These are phyloP conservation scores for Cystobasidium onofrii DNA, from an alignment of 768 basidiomycete species.

Conservation along the genomic window DNA sequence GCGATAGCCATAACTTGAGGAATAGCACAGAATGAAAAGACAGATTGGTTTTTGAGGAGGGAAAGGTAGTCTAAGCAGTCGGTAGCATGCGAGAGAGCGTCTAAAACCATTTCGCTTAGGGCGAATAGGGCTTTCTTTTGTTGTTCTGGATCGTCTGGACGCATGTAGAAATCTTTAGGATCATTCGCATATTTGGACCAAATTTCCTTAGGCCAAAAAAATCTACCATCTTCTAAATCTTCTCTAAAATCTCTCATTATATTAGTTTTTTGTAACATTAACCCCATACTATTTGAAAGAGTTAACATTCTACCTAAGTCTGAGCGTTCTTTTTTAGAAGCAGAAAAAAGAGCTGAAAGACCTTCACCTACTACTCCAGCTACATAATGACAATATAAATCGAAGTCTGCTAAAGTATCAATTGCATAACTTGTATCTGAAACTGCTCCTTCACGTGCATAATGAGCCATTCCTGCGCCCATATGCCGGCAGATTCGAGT, in stretches of 20 bases:
- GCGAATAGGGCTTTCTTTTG: conserved; percentile 65
- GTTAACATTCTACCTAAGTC: conserved; percentile 73
- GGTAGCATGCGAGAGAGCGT: conserved; percentile 71
- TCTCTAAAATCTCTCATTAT: conserved; percentile 93
- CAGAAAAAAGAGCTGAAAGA: conserved; percentile 75
- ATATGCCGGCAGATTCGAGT: conserved; percentile 75
- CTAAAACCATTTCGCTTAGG: conserved; percentile 78
- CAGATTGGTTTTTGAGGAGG: conserved; percentile 75
- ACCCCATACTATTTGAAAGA: conserved; percentile 87
- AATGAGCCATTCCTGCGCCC: conserved; percentile 93
- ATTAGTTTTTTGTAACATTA: conserved; percentile 93
- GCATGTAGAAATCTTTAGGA: conserved; percentile 51
- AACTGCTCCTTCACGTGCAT: conserved; percentile 66
- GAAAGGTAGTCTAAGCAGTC: conserved; percentile 84
- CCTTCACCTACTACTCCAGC: conserved; percentile 97
- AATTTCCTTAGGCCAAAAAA: conserved; percentile 92
- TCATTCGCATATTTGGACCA: conserved; percentile 52
- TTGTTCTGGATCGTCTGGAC: conserved; percentile 53
- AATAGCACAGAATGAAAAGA: conserved; percentile 93
- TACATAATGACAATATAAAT: conserved; percentile 97
- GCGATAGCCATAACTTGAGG: conserved; percentile 94
- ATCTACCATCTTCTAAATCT: conserved; percentile 71
- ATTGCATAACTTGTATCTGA: conserved; percentile 58
- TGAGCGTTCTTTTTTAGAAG: conserved; percentile 68
- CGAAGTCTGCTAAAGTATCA: conserved; percentile 72